phyloP scores from a whole-genome alignment of 1,139 yeast genomes.

The Sugiyamaella sp. region DNA sequence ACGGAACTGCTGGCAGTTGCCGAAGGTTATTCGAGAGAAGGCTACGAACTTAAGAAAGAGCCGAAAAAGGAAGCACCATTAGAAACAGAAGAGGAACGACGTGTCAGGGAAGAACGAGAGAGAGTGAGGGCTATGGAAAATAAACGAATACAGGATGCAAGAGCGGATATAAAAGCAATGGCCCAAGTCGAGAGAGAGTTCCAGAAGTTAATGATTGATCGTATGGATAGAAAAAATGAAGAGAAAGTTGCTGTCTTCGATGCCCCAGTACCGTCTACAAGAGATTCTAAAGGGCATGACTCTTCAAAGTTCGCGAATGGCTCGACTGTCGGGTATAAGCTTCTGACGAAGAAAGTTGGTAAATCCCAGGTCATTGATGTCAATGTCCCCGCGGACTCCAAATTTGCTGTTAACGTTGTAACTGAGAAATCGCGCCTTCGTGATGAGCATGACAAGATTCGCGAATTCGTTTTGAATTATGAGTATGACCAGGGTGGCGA shows the following conservation, averaged over 20 bases:
- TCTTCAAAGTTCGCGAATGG: slow-evolving; percentile 22
- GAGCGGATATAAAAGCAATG: slow-evolving; percentile 34
- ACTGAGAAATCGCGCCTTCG: slow-evolving; percentile 32
- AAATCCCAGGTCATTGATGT: slow-evolving; percentile 30
- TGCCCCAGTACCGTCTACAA: slow-evolving; percentile 38
- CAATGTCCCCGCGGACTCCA: slow-evolving; percentile 35
- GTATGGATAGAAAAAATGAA: slow-evolving; percentile 33
- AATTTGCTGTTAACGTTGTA: slow-evolving; percentile 33
- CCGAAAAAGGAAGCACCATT: slow-evolving; percentile 33
- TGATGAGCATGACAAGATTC: slow-evolving; percentile 35
- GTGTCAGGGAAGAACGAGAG: slow-evolving; percentile 26
- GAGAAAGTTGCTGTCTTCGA: slow-evolving; percentile 36
- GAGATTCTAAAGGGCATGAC: background rate
- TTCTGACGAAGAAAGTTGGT: slow-evolving; percentile 36
- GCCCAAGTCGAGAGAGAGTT: slow-evolving; percentile 44
- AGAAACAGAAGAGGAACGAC: slow-evolving; percentile 30
- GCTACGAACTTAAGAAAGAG: slow-evolving; percentile 7
- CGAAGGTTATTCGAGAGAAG: slow-evolving; percentile 23
- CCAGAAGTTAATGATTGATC: slow-evolving; percentile 40
- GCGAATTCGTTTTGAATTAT: slow-evolving; percentile 36
- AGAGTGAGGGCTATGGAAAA: slow-evolving; percentile 23
- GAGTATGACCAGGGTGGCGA: slow-evolving; percentile 25
- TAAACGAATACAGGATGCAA: slow-evolving; percentile 25
- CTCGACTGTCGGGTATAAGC: slow-evolving; percentile 16
- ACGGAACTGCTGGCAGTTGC: slow-evolving; percentile 25